A percentile compares a stretch with the other conserved stretches of the same genome.
These are phyloP conservation scores for Globisporangium emineosum DNA, from an alignment of 352 stramenopile genomes.

Conservation along the genomic window DNA sequence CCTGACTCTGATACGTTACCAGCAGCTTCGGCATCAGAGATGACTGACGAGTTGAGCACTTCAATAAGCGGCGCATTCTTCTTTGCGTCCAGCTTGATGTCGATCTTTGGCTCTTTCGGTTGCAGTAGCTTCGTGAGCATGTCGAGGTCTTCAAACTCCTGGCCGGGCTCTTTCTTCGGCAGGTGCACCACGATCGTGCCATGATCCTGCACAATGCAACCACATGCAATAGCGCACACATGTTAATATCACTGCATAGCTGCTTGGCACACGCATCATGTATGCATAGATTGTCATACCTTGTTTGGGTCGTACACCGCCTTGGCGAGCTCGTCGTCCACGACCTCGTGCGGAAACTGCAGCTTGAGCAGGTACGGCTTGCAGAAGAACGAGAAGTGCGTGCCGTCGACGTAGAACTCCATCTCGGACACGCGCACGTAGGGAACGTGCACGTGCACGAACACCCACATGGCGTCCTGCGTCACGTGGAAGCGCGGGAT, in stretches of 20 bases:
- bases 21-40: conserved; percentile 17
- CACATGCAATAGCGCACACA: neutral
- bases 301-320: conserved; percentile 90
- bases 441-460: conserved; percentile 86
- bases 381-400: conserved; percentile 94
- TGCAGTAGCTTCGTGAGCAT: conserved; percentile 90
- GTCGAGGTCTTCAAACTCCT: conserved; percentile 91
- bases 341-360: conserved; percentile 86
- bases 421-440: conserved; percentile 91
- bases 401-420: conserved; percentile 90
- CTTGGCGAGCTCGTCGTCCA: conserved; percentile 89
- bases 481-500: conserved; percentile 82
- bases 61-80: conserved; percentile 72
- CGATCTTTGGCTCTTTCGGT: conserved; percentile 42
- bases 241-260: neutral
- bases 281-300: conserved; percentile 24
- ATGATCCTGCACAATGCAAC: conserved; percentile 60
- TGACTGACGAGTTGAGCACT: conserved; percentile 55
- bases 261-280: conserved; percentile 23
- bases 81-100: conserved; percentile 28
- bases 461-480: conserved; percentile 80
- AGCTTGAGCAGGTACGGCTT: conserved; percentile 98
- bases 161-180: conserved; percentile 83
- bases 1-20: neutral
- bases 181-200: conserved; percentile 92